Evolutionary conservation across 1,139 yeast species (phyloP).

Genomic region (Debaryomyces nepalensis): DNA sequence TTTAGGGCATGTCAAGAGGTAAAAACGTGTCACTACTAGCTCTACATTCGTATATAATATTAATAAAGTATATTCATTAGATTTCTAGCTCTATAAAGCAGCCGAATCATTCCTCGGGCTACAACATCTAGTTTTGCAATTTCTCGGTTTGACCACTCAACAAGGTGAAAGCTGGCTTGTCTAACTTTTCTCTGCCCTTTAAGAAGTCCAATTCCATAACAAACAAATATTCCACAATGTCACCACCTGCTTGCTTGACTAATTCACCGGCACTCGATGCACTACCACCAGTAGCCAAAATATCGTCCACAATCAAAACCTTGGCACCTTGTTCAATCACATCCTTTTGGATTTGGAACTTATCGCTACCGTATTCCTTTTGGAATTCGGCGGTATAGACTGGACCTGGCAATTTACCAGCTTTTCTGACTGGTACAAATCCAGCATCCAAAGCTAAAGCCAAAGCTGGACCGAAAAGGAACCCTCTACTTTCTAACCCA

Average conservation of each 20-base stretch:
- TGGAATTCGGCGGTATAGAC: constrained; percentile 70
- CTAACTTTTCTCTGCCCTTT: constrained; percentile 87
- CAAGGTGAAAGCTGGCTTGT: constrained; percentile 84
- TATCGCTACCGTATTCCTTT: constrained; percentile 93
- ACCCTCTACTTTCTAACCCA: constrained; percentile 97
- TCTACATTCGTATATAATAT: constrained; percentile 3
- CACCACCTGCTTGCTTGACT: constrained; percentile 65
- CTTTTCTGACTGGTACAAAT: constrained; percentile 92
- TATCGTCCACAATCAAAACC: constrained; percentile 90
- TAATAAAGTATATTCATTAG: constrained; percentile 6
- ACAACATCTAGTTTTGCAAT: constrained; percentile 16
- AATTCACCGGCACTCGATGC: constrained; percentile 93
- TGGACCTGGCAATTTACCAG: constrained; percentile 93
- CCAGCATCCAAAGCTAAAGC: constrained; percentile 90
- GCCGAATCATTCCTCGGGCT: neutral
- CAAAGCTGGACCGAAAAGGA: constrained; percentile 91
- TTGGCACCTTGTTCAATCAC: constrained; percentile 80
- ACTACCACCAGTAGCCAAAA: constrained; percentile 97
- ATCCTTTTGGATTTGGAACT: constrained; percentile 84
- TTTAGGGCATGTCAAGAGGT: too few relatives aligned
- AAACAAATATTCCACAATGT: constrained; percentile 78
- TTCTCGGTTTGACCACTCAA: constrained; percentile 79
- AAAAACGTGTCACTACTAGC: too few relatives aligned
- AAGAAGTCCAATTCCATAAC: constrained; percentile 94
- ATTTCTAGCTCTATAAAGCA: constrained; percentile 5